phyloP scores from a whole-genome alignment of 192 early-diverging fungal species.

The Entomortierella lignicola region DNA sequence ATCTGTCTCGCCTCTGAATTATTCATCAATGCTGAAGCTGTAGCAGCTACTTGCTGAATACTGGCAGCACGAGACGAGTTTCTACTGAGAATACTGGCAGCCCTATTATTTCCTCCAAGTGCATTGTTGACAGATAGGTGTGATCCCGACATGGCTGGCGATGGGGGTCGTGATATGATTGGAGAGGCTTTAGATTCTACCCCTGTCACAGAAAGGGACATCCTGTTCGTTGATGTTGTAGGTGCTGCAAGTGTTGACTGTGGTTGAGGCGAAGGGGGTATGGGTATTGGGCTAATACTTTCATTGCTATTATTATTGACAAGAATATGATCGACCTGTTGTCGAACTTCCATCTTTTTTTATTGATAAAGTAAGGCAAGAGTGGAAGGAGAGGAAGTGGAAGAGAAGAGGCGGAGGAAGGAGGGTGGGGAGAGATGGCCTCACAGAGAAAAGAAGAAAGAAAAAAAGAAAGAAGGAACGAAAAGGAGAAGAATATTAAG shows the following conservation, averaged over 20 bases:
- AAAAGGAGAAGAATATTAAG: background rate
- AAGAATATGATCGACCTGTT: background rate
- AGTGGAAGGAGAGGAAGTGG: background rate
- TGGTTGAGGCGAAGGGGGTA: background rate
- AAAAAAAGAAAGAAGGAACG: background rate
- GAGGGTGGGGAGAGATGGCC: background rate
- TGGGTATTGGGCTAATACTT: background rate
- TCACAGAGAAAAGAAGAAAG: background rate
- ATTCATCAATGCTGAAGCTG: conserved; percentile 21
- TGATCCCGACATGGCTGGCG: conserved; percentile 9
- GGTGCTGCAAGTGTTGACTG: background rate
- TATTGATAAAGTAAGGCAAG: background rate
- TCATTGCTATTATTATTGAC: background rate
- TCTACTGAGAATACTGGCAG: conserved; percentile 25
- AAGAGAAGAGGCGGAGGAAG: background rate
- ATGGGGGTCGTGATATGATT: conserved; percentile 2
- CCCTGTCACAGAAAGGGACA: background rate
- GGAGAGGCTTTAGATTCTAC: background rate
- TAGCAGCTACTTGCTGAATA: conserved; percentile 15
- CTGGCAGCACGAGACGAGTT: conserved; percentile 22
- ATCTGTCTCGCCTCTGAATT: conserved; percentile 23
- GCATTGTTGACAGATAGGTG: conserved; percentile 19
- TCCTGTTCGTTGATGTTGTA: background rate
- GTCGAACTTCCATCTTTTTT: background rate
- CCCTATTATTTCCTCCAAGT: background rate